Evolutionary conservation across 2,329 filamentous ascomycete species (phyloP).

Genomic region (Aspergillus eucalypticola): DNA sequence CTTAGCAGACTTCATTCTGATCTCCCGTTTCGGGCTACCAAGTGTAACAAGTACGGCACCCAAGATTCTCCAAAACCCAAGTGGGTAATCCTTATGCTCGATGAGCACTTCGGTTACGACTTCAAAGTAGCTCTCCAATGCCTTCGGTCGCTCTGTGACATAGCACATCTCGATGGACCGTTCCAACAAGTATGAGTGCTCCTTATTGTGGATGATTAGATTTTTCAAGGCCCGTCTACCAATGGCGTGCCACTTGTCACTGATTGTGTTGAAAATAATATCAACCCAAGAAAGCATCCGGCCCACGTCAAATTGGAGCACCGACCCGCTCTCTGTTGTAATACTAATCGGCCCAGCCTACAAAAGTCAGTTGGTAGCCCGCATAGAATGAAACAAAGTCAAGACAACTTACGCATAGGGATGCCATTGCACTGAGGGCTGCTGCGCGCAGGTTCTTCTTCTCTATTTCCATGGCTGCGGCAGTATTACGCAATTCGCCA

Average conservation of each 20-base stretch:
- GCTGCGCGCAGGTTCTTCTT: constrained; percentile 89
- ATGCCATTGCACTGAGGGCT: constrained; percentile 92
- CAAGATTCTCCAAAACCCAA: constrained; percentile 87
- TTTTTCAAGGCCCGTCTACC: constrained; percentile 87
- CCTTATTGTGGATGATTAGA: constrained; percentile 84
- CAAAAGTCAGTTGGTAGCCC: constrained; percentile 14
- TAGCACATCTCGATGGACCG: constrained; percentile 93
- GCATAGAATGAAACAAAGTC: neutral
- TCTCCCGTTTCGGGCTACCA: constrained; percentile 85
- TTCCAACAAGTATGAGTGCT: constrained; percentile 80
- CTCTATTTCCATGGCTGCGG: constrained; percentile 93
- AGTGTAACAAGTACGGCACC: constrained; percentile 88
- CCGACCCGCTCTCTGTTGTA: constrained; percentile 82
- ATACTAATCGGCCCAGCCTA: constrained; percentile 73
- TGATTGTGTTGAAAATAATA: constrained; percentile 87
- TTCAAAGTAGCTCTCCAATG: constrained; percentile 91
- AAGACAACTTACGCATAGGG: constrained; percentile 71
- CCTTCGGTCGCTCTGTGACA: constrained; percentile 73
- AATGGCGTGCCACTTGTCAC: constrained; percentile 88
- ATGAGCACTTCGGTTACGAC: constrained; percentile 86
- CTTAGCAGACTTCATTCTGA: constrained; percentile 82
- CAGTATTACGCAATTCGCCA: constrained; percentile 74
- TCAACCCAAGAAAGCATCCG: constrained; percentile 96
- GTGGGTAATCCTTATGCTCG: constrained; percentile 76
- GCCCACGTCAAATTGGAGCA: constrained; percentile 85